Evolutionary conservation across 805 yeast genomes (phyloP).

Genomic region (Ogataea kodamae): DNA sequence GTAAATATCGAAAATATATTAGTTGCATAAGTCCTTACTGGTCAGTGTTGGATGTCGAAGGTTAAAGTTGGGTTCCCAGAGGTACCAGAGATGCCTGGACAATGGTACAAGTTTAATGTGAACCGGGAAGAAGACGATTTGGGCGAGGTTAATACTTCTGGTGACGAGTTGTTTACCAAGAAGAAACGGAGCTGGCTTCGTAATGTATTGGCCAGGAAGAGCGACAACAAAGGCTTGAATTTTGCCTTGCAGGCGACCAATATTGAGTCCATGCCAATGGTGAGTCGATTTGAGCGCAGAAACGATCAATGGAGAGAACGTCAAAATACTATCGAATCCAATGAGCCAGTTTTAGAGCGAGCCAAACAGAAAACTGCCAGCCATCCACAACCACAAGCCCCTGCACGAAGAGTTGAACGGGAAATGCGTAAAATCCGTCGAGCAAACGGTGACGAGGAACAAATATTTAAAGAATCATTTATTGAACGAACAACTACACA

Average conservation of each 20-base stretch:
- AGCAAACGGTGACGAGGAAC: slow-evolving; percentile 20
- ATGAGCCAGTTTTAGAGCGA: not conserved
- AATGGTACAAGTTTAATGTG: slow-evolving; percentile 12
- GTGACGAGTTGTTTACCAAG: slow-evolving; percentile 13
- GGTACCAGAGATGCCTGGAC: slow-evolving; percentile 1
- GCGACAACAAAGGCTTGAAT: slow-evolving; percentile 8
- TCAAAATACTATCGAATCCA: slow-evolving; percentile 2
- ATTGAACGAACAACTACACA: slow-evolving; percentile 10
- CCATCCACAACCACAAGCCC: too few relatives aligned
- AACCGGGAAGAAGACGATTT: slow-evolving; percentile 3
- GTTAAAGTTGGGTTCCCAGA: too few relatives aligned
- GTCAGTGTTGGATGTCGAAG: not conserved
- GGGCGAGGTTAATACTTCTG: slow-evolving; percentile 1
- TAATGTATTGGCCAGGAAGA: slow-evolving; percentile 4
- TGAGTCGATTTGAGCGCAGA: slow-evolving; percentile 20
- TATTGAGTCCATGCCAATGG: slow-evolving; percentile 25
- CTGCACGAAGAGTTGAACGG: slow-evolving; percentile 11
- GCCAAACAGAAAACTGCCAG: not conserved
- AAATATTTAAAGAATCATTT: slow-evolving; percentile 14
- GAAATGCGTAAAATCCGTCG: slow-evolving; percentile 8
- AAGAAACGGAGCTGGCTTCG: slow-evolving; percentile 11
- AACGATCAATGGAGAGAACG: slow-evolving; percentile 22
- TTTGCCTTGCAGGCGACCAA: slow-evolving; percentile 13
- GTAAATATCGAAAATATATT: slow-evolving; percentile 1
- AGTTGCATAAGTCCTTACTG: not conserved